Conservation (phyloP, 2,329 filamentous ascomycete genomes). For the Xylariaceae sp. region DNA sequence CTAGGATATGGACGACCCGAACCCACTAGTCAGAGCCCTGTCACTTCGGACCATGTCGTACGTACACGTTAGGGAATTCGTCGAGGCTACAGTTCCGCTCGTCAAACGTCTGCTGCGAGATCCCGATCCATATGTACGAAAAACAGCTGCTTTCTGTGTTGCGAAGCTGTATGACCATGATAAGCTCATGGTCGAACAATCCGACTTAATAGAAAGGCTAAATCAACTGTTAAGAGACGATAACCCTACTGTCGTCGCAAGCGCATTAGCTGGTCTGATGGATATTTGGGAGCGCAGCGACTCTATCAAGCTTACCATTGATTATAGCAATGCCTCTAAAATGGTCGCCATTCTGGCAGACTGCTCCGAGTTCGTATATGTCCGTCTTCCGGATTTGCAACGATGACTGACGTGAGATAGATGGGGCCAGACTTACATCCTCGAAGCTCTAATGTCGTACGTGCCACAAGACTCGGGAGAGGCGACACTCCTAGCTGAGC, state of each 20-base stretch:
- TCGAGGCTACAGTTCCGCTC: conserved; percentile 84
- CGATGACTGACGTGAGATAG: conserved; percentile 46
- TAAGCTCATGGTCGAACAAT: conserved; percentile 82
- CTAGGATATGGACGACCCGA: conserved; percentile 90
- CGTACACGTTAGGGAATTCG: conserved; percentile 93
- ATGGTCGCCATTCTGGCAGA: conserved; percentile 96
- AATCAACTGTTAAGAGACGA: conserved; percentile 91
- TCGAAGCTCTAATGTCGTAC: conserved; percentile 97
- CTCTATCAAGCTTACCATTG: conserved; percentile 95
- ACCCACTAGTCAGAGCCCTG: conserved; percentile 88
- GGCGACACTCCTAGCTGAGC: conserved; percentile 85
- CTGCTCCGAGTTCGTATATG: conserved; percentile 81
- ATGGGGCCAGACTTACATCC: conserved; percentile 98
- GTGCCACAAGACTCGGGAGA: conserved; percentile 90
- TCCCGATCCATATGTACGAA: conserved; percentile 91
- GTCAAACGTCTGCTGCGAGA: conserved; percentile 84
- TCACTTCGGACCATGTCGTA: conserved; percentile 96
- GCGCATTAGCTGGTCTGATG: conserved; percentile 86
- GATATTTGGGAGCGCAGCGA: conserved; percentile 99
- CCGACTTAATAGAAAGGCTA: conserved; percentile 87
- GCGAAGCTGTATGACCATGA: conserved; percentile 99
- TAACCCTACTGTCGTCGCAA: conserved; percentile 96
- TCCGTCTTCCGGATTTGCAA: not conserved
- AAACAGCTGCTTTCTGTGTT: conserved; percentile 94
- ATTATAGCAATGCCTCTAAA: conserved; percentile 96